Evolutionary conservation across 1,139 yeast species (phyloP), one percentile per base, ranked within the genome.

Genomic region (Candida gigantensis): DNA sequence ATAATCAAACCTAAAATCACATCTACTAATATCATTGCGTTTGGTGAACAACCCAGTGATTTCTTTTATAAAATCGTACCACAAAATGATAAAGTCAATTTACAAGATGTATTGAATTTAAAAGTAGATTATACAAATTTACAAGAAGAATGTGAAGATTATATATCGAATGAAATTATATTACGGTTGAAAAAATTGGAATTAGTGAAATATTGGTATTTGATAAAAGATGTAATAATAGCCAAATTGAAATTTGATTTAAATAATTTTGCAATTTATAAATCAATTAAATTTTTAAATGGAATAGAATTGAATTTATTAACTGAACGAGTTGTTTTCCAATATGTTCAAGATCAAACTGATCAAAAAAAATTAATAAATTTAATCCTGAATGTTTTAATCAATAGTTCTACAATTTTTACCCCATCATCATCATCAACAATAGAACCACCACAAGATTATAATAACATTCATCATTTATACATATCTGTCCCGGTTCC

Each of bases 41-140:
- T 74, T 51, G 76, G 77, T 3, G 88, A 81, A n/a, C 89, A 85
- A 40, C 85, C 89, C 0, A 78, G 79, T 0, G 72, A 79, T 1
- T 74, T 73, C 33, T 79, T 83, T 42, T 86, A 75, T 55, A 70
- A 73, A 35, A 69, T 84, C 16, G 56, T 41, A 1, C 62, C 68
- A 0, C 44, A 51, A 1, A 33, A 39, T 2, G 44, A 40, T 5
- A 45, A 64, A 9, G 45, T 47, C 10, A 37, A 54, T 2, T 12
- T 23, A 5, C 52, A 64, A 6, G 78, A 74, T 34, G 51, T 58
- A 4, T 59, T 81, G 33, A 60, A 61, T 6, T 55, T 81, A 30
- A 52, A 44, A 3, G 63, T 81, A n/a, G 49, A 52, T 6, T 81
- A 77, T 47, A 58, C 74, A 14, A 69, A 67, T 37, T 47, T 79